phyloP scores from a whole-genome alignment of 148 eudicot species.

The Rhododendron molle region DNA sequence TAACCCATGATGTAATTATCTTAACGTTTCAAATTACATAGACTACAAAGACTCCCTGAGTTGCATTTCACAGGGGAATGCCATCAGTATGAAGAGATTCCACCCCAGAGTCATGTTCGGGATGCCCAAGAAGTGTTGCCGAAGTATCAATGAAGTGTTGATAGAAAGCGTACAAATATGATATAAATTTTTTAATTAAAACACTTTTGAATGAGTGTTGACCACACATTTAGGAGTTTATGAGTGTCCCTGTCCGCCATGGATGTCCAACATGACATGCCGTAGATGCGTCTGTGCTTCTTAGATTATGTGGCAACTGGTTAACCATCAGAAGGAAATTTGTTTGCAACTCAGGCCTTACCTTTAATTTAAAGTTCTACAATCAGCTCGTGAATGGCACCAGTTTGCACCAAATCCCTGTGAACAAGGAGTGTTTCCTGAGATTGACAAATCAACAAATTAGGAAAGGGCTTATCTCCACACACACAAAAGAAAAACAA shows the following conservation, averaged over 20 bases:
- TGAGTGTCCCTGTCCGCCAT: not conserved
- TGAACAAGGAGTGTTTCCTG: slow-evolving; percentile 98
- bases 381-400: slow-evolving; percentile 50
- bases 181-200: not conserved
- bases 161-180: not conserved
- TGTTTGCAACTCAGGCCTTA: slow-evolving; percentile 13
- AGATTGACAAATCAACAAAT: not conserved
- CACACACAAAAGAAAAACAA: too few relatives aligned
- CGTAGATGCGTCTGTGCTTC: not conserved
- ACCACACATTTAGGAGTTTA: not conserved
- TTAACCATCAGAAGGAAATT: not conserved
- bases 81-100: not conserved
- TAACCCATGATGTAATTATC: not conserved
- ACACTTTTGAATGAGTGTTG: not conserved
- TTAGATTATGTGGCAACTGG: not conserved
- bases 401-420: too few relatives aligned
- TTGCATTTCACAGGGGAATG: not conserved
- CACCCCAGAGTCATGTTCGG: not conserved
- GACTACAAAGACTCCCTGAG: not conserved
- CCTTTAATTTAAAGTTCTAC: slow-evolving; percentile 71
- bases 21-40: not conserved
- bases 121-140: not conserved
- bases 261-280: too few relatives aligned
- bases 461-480: not conserved
- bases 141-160: not conserved